Evolutionary conservation across 306 rosid species (phyloP), one percentile per base, ranked within the genome.

Genomic region (Trichosanthes cucumerina): DNA sequence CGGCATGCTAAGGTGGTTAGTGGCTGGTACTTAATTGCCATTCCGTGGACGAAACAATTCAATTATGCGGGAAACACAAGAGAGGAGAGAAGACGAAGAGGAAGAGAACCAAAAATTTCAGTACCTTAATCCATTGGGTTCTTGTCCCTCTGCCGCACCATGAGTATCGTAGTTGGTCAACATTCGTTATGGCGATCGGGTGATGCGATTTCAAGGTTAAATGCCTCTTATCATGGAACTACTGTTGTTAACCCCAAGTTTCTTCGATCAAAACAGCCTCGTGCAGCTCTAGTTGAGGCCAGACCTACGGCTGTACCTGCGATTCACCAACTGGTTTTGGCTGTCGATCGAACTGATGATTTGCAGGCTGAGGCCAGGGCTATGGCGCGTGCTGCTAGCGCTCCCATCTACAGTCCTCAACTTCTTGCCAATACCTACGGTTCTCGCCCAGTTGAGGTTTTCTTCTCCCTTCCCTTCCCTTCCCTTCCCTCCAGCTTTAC

Each of bases 361-460:
- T 26, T 93, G 26, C 92, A 88, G 83, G 94, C 98, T 0, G 98
- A 93, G 86, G 82, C 86, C 3, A 82, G 91, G 79, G 98, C 98
- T 77, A 79, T 93, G 91, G 31, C 82, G 14, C 98, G 98, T 76
- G 91, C 96, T 9, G 77, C 56, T 18, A 77, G 84, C 79, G 92
- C 93, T 47, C 83, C 96, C 71, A 63, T 93, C 60, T 93, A 93
- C 80, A 84, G 81, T 50, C 89, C 98, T 11, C 74, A 89, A 34
- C 84, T 93, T 23, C 62, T 93, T 23, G 87, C 89, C 31, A 41
- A 66, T 18, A 79, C 81, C 69, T 91, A 93, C 77, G 90, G 93
- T 16, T 84, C 95, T n/a, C 86, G 86, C 60, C 91, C 91, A 16
- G 36, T 86, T 83, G 85, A 90, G 97, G 98, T 90, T 12, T 77